Percentiles rank a stretch among this genome's conserved stretches.
These are phyloP conservation scores for Suillus placidus DNA, from an alignment of 768 basidiomycete species.

Conservation along the genomic window DNA sequence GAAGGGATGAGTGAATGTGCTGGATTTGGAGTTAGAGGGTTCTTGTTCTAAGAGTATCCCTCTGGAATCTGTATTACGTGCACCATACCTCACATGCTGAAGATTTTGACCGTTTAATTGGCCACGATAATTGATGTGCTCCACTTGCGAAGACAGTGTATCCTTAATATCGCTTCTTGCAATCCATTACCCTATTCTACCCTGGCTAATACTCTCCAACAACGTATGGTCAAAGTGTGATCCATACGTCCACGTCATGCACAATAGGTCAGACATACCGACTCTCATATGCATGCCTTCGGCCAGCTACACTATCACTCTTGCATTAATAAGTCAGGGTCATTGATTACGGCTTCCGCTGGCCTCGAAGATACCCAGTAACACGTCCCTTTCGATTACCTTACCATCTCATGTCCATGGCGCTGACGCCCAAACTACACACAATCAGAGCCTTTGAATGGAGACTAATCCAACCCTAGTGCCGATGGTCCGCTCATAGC, in stretches of 20 bases:
- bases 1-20: slow-evolving; percentile 43
- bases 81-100: not conserved
- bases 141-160: not conserved
- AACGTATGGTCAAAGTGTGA: not conserved
- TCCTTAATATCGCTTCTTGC: not conserved
- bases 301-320: not conserved
- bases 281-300: not conserved
- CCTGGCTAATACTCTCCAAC: not conserved
- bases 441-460: slow-evolving; percentile 4
- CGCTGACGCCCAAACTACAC: slow-evolving; percentile 12
- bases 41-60: not conserved
- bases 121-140: not conserved
- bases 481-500: slow-evolving; percentile 27
- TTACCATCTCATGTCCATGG: slow-evolving; percentile 16
- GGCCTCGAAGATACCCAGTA: not conserved
- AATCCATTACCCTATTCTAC: not conserved
- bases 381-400: slow-evolving; percentile 21
- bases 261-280: not conserved
- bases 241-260: not conserved
- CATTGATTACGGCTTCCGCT: not conserved
- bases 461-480: slow-evolving; percentile 30
- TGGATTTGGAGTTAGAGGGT: not conserved
- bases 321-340: not conserved
- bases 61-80: not conserved
- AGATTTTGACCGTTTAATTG: not conserved